Evolutionary conservation across 2,329 filamentous ascomycete species (phyloP).

Genomic region (Cladosporium sp.): DNA sequence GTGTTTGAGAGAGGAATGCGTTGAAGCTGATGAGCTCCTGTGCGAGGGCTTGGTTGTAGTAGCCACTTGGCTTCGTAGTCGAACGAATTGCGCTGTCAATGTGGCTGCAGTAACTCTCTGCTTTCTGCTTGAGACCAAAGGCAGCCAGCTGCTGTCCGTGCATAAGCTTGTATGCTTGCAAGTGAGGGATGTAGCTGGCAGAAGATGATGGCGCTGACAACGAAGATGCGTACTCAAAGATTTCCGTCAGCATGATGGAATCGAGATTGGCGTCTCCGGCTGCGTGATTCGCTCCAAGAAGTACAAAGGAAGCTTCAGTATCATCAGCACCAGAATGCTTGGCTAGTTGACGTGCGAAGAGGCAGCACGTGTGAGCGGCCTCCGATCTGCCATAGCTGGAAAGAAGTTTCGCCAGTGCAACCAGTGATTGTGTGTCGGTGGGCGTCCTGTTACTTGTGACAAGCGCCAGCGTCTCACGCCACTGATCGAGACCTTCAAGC

Average conservation of each 20-base stretch:
- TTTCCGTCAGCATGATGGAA: conserved; percentile 86
- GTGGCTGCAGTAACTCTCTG: conserved; percentile 84
- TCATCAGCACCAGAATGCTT: conserved; percentile 83
- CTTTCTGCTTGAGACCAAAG: conserved; percentile 73
- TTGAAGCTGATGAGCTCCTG: conserved; percentile 75
- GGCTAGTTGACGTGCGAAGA: conserved; percentile 70
- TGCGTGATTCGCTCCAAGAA: conserved; percentile 82
- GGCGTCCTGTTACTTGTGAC: conserved; percentile 82
- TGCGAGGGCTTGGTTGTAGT: conserved; percentile 74
- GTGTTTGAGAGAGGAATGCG: conserved; percentile 77
- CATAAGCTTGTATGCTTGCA: conserved; percentile 86
- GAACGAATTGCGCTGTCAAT: conserved; percentile 71
- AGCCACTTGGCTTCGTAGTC: conserved; percentile 77
- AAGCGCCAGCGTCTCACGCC: conserved; percentile 83
- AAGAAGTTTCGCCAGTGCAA: conserved; percentile 75
- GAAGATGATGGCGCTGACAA: conserved; percentile 50
- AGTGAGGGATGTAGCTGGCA: conserved; percentile 61
- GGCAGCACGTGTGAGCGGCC: conserved; percentile 88
- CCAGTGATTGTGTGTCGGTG: conserved; percentile 71
- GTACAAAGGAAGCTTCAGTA: conserved; percentile 67
- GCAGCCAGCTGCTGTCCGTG: conserved; percentile 82
- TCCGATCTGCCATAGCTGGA: conserved; percentile 82
- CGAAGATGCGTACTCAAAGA: conserved; percentile 85
- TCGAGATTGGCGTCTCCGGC: conserved; percentile 72
- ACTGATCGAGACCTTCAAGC: conserved; percentile 82